Conservation (phyloP, 2,329 filamentous ascomycete species). For the Diaporthe sp. region DNA sequence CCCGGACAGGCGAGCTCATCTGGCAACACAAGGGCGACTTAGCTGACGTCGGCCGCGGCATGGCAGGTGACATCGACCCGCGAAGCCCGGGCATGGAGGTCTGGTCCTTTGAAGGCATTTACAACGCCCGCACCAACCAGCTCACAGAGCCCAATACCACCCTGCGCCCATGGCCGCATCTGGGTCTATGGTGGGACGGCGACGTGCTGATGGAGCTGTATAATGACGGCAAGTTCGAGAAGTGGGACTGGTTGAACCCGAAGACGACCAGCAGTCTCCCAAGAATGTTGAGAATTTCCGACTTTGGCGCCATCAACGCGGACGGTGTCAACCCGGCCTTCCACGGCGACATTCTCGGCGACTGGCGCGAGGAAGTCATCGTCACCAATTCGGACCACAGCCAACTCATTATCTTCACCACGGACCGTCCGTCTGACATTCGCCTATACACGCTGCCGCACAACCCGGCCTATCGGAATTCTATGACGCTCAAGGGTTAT, state of each 20-base stretch:
- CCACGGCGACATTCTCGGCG: neutral
- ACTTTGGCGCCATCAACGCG: neutral
- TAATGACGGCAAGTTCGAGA: conserved; percentile 9
- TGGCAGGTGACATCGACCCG: neutral
- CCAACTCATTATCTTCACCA: neutral
- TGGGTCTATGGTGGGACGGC: neutral
- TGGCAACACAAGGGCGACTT: neutral
- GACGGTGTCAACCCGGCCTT: conserved; percentile 7
- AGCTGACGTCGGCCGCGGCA: neutral
- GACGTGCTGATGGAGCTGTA: neutral
- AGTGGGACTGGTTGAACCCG: conserved; percentile 9
- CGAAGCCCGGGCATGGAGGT: neutral
- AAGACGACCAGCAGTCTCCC: conserved; percentile 3
- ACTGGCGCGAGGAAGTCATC: conserved; percentile 9
- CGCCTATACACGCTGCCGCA: neutral
- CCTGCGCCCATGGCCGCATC: neutral
- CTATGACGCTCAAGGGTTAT: conserved; percentile 18
- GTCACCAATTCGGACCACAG: neutral
- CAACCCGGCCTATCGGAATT: neutral
- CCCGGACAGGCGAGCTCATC: neutral
- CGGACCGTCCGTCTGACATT: neutral
- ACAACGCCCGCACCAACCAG: conserved; percentile 5
- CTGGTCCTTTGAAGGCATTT: neutral
- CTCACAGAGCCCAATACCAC: neutral
- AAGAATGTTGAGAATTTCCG: neutral